phyloP scores from a whole-genome alignment of 306 rosid genomes.

The Oxytropis ochrocephala region DNA sequence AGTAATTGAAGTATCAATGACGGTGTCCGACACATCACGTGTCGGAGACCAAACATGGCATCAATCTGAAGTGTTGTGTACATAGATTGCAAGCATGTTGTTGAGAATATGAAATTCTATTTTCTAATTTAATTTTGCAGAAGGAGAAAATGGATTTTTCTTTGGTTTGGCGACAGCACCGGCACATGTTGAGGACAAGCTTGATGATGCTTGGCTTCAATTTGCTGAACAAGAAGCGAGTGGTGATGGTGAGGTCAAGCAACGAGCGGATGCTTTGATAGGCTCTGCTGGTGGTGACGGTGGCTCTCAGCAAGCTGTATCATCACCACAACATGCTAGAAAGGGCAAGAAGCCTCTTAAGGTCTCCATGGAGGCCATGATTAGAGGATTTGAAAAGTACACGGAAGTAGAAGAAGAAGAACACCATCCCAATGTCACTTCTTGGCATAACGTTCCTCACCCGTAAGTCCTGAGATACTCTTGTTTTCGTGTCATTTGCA shows the following conservation, averaged over 20 bases:
- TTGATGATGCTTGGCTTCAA: constrained; percentile 90
- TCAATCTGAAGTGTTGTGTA: too few species aligned
- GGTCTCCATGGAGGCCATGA: constrained; percentile 88
- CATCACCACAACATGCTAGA: not conserved
- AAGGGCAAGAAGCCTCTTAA: constrained; percentile 58
- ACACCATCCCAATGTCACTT: constrained; percentile 63
- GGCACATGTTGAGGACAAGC: constrained; percentile 89
- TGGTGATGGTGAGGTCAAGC: constrained; percentile 20
- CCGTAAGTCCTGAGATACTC: constrained; percentile 51
- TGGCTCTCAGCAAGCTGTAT: constrained; percentile 55
- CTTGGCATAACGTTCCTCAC: constrained; percentile 91
- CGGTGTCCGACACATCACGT: too few species aligned
- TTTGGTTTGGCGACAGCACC: constrained; percentile 96
- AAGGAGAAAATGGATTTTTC: constrained; percentile 59
- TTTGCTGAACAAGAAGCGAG: constrained; percentile 65
- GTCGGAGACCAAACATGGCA: too few species aligned
- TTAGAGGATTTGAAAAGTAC: constrained; percentile 69
- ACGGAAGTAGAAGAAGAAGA: constrained; percentile 33
- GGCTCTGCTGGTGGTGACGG: constrained; percentile 78
- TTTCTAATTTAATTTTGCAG: constrained; percentile 24
- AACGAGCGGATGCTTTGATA: constrained; percentile 50
- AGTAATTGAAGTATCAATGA: too few species aligned
- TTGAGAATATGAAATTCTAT: not conserved
- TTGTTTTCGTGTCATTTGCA: not conserved
- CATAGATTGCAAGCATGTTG: not conserved